A percentile compares a stretch with the other conserved stretches of the same genome.
phyloP scores from a whole-genome alignment of 257 asterid genomes.

The Gynochthodes officinalis region DNA sequence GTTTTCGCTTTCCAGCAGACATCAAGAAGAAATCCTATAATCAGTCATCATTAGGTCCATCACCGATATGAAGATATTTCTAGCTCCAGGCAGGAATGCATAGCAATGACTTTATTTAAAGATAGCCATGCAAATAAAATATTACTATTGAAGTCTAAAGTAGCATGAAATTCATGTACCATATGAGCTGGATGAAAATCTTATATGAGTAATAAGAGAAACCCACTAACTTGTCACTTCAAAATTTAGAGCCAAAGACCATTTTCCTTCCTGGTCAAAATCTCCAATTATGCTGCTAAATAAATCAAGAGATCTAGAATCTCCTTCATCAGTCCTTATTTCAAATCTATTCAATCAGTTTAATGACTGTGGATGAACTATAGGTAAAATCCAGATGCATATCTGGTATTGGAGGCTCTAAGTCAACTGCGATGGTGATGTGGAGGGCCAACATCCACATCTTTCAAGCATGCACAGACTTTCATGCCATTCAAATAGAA shows the following conservation, averaged over 20 bases:
- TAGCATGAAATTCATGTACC: not conserved
- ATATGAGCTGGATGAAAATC: not conserved
- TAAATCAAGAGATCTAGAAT: not conserved
- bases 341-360: not conserved
- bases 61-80: not conserved
- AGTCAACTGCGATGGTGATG: not conserved
- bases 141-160: not conserved
- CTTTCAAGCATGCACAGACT: constrained; percentile 1
- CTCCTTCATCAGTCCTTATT: not conserved
- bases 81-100: not conserved
- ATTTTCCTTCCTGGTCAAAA: not conserved
- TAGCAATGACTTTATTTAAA: not conserved
- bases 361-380: not conserved
- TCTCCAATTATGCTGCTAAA: not conserved
- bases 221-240: not conserved
- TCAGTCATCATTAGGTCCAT: constrained; percentile 7
- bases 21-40: constrained; percentile 74
- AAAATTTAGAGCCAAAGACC: not conserved
- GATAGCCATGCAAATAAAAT: not conserved
- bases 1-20: constrained; percentile 76
- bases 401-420: not conserved
- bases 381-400: not conserved
- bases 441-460: not conserved
- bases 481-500: not conserved
- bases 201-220: not conserved